Evolutionary conservation across 805 yeast species (phyloP).

Genomic region (Maudiozyma barnettii): DNA sequence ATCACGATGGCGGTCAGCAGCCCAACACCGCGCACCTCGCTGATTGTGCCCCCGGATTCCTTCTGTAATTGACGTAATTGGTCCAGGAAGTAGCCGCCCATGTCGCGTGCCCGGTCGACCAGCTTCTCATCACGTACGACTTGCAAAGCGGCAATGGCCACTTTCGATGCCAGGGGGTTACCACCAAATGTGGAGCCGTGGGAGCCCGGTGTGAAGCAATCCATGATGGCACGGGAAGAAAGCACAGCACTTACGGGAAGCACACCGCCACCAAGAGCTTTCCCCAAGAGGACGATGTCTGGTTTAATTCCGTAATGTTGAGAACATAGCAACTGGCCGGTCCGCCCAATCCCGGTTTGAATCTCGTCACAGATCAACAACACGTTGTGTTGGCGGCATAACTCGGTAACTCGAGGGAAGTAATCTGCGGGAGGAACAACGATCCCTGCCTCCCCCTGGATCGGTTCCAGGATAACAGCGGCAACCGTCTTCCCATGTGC

Average conservation of each 20-base stretch:
- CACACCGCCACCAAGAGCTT: constrained; percentile 93
- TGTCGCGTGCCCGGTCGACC: constrained; percentile 61
- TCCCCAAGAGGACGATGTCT: constrained; percentile 81
- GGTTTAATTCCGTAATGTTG: constrained; percentile 84
- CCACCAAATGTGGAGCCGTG: constrained; percentile 99
- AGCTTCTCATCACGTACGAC: constrained; percentile 83
- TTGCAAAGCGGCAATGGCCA: constrained; percentile 85
- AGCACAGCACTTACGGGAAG: constrained; percentile 86
- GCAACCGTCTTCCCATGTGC: constrained; percentile 84
- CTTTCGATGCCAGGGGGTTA: constrained; percentile 88
- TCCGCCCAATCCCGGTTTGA: constrained; percentile 96
- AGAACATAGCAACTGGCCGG: constrained; percentile 86
- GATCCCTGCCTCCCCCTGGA: constrained; percentile 98
- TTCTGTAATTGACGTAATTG: constrained; percentile 46
- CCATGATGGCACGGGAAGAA: constrained; percentile 84
- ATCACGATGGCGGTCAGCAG: constrained; percentile 84
- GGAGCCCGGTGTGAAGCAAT: constrained; percentile 83
- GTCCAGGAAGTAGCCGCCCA: constrained; percentile 61
- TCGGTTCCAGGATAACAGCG: constrained; percentile 87
- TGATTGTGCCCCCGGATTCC: constrained; percentile 45
- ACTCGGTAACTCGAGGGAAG: constrained; percentile 56
- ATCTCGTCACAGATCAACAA: constrained; percentile 92
- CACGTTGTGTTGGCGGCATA: constrained; percentile 77
- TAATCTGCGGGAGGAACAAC: constrained; percentile 86
- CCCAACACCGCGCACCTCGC: constrained; percentile 74